Percentiles rank a stretch among this genome's conserved stretches.
Evolutionary conservation across 2,329 filamentous ascomycete genomes (phyloP).

Genomic region (Trichoderma hamatum): DNA sequence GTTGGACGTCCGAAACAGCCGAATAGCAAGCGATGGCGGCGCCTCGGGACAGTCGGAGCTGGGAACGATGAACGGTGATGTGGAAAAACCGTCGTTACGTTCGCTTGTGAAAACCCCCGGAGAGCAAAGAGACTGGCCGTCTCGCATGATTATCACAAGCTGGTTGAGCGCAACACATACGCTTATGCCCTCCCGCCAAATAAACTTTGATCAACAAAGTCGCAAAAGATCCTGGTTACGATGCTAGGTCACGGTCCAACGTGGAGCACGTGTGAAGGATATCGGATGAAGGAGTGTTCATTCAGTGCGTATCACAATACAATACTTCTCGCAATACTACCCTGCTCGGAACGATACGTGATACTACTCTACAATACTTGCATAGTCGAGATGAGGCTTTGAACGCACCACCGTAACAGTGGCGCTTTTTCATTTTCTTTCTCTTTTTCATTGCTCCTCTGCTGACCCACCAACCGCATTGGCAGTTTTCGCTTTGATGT

Average conservation of each 20-base stretch:
- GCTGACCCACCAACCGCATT: neutral
- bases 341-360: neutral
- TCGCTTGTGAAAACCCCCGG: neutral
- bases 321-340: neutral
- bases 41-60: constrained; percentile 4
- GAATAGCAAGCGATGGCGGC: constrained; percentile 12
- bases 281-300: neutral
- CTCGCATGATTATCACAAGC: constrained; percentile 11
- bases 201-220: neutral
- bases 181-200: neutral
- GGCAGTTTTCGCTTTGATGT: neutral
- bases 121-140: neutral
- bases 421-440: neutral
- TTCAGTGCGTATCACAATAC: neutral
- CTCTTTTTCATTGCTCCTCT: neutral
- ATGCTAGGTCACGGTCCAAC: neutral
- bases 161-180: neutral
- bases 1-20: constrained; percentile 19
- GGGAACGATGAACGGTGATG: neutral
- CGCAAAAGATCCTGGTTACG: neutral
- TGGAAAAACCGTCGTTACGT: neutral
- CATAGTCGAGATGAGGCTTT: neutral
- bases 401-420: neutral
- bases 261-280: neutral
- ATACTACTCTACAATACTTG: neutral